Base-by-base conservation (phyloP, 192 early-diverging fungal genomes). In the Phlyctochytrium arcticum region DNA sequence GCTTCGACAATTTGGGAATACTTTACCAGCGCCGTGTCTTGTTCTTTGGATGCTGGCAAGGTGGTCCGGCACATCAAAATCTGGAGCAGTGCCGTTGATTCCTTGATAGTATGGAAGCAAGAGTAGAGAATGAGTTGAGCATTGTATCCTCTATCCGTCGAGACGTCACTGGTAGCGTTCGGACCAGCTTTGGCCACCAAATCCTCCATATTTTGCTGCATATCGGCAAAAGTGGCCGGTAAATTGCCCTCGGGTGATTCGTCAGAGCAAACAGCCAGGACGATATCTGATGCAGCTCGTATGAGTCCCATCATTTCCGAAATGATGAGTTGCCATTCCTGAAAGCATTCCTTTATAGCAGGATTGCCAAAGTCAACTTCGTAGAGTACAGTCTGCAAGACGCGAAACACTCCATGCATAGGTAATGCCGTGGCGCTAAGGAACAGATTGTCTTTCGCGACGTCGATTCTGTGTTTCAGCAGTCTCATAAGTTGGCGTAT, bases 41-140 rank as follows among this genome's bases (percentile, higher is more conserved):
- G 26, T 12, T 67, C 37, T n/a, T 67, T 44, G 5, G 57, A 34
- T n/a, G 34, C 12, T 1, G 76, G 49, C 7, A 81, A 48, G 21
- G 82, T 80, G 23, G 75, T 62, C 51, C 70, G 48, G 19, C 72
- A 72, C 3, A 88, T 51, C 9, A 88, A 68, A 3, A 75, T 73
- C 44, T 79, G 75, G 15, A 85, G 54, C n/a, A 68, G 54, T 17
- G 57, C 63, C 10, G 88, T 86, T 21, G 90, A 88, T 64, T 93
- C 91, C 67, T 94, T 95, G 48, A 98, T 86, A 15, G 91, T 89
- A 54, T 94, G 80, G 89, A 94, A 98, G 74, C 92, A 95, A 58
- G 88, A 89, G 60, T 90, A 90, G 49, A 97, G 62, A 51, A 95
- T 89, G 4, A 93, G 81, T 63, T 96, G 93, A 56, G 92, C 87